Evolutionary conservation across 148 eudicot genomes (phyloP), one percentile per base, ranked within the genome.

Genomic region (Fallopia convolvulus): DNA sequence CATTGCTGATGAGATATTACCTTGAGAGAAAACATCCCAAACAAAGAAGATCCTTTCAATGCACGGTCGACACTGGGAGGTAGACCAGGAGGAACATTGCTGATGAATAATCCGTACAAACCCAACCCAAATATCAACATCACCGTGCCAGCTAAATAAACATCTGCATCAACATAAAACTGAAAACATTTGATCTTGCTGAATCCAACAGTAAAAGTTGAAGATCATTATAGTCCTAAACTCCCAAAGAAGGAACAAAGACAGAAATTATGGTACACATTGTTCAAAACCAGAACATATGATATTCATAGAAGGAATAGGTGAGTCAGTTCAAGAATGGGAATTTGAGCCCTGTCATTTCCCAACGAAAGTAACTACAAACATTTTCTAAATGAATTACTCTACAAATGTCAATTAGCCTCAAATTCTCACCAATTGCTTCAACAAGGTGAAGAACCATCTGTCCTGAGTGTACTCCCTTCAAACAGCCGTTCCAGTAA

Each of bases 91-190:
- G 97, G 86, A 33, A 83, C 83, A 65, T 95, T 92, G 68, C 86
- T 86, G 81, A 95, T 95, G 80, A 95, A 92, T 44, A 95, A 60
- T 70, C 97, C 97, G 14, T 92, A 95, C 40, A 95, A 87, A 53
- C 99, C 99, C 97, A 95, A 90, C 3, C 96, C 99, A 74, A 92
- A 95, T 72, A 95, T 93, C 80, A 94, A 82, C 99, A 95, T 92
- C 20, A 95, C 99, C 33, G 97, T 95, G 47, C 97, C 99, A 63
- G 97, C 97, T 81, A 95, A 94, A 85, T 95, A 95, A 13, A 95
- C 97, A 86, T 95, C 99, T 95, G 94, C 85, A 83, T 70, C 3
- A 71, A 71, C 13, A 44, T 1, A 18, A 11, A 13, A 13, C 5
- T 65, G 39, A 36, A 32, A 9, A 9, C 41, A 10, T 1, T n/a